These are phyloP conservation scores for Chaetomium sp. DNA, from an alignment of 2,329 filamentous ascomycete genomes.

Conservation along the genomic window DNA sequence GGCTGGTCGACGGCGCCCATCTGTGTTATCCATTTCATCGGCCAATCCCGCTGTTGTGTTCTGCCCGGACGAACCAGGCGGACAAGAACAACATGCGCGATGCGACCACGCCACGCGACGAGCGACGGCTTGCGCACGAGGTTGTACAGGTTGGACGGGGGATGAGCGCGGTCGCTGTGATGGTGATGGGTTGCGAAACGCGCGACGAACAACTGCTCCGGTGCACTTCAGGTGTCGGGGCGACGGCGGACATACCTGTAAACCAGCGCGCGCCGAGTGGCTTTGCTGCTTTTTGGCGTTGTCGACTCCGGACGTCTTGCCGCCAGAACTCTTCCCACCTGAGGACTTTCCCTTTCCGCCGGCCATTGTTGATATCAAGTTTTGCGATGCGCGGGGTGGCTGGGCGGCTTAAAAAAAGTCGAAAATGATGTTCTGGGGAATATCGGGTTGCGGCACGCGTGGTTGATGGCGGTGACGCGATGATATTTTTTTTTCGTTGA, in stretches of 20 bases:
- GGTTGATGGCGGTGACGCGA: conserved; percentile 18
- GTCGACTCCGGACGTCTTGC: conserved; percentile 61
- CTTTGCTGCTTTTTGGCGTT: conserved; percentile 83
- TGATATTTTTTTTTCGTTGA: conserved; percentile 4
- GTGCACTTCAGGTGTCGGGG: too few relatives aligned
- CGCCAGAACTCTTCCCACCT: conserved; percentile 80
- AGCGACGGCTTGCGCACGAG: too few relatives aligned
- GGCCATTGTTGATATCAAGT: conserved; percentile 45
- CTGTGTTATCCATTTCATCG: too few relatives aligned
- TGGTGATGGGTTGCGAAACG: too few relatives aligned
- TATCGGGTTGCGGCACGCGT: conserved; percentile 6
- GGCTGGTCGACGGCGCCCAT: neutral
- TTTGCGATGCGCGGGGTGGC: conserved; percentile 17
- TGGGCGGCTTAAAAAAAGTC: neutral
- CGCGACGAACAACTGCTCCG: too few relatives aligned
- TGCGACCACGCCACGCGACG: too few relatives aligned
- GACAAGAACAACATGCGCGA: too few relatives aligned
- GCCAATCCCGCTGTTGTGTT: too few relatives aligned
- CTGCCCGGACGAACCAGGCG: too few relatives aligned
- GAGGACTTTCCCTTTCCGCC: conserved; percentile 92
- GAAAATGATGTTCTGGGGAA: conserved; percentile 8
- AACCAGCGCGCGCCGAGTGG: conserved; percentile 89
- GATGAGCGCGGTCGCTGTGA: too few relatives aligned
- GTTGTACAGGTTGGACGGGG: too few relatives aligned
- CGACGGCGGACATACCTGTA: conserved; percentile 66